These are phyloP conservation scores for Coemansia sp. DNA, from an alignment of 192 early-diverging fungal genomes.

Conservation along the genomic window DNA sequence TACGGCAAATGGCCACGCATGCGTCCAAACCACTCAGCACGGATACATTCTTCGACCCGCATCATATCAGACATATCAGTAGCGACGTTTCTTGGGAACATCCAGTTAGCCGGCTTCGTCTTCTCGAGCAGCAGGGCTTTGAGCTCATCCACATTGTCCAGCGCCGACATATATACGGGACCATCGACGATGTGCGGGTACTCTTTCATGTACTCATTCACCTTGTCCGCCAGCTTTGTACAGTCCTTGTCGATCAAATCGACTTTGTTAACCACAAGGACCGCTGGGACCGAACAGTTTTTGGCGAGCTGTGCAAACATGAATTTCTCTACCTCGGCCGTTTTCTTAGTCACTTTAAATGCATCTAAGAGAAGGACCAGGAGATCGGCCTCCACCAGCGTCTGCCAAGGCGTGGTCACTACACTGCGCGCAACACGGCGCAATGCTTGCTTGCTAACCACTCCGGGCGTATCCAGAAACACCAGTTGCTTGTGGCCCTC, in stretches of 20 bases:
- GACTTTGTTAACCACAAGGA: constrained; percentile 49
- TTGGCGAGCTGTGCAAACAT: constrained; percentile 25
- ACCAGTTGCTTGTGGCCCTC: constrained; percentile 65
- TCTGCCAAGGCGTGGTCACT: constrained; percentile 48
- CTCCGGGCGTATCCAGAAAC: constrained; percentile 52
- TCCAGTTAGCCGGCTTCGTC: constrained; percentile 36
- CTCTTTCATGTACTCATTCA: constrained; percentile 13
- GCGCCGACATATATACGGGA: constrained; percentile 45
- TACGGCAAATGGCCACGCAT: constrained; percentile 42
- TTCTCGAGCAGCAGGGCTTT: constrained; percentile 13
- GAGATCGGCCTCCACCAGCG: constrained; percentile 35
- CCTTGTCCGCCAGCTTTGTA: constrained; percentile 14
- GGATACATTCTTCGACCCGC: constrained; percentile 51
- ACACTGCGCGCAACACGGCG: constrained; percentile 32
- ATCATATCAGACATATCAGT: constrained; percentile 45
- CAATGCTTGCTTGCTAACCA: constrained; percentile 40
- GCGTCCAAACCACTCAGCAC: constrained; percentile 45
- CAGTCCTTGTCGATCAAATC: constrained; percentile 34
- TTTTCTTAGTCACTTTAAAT: constrained; percentile 39
- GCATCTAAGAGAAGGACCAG: constrained; percentile 40
- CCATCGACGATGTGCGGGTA: constrained; percentile 24
- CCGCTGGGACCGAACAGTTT: constrained; percentile 13
- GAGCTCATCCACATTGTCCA: constrained; percentile 44
- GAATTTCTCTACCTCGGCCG: constrained; percentile 32
- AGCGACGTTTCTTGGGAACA: constrained; percentile 25